These are phyloP conservation scores for Cyclospora cayetanensis DNA, from an alignment of 169 alveolate genomes.

Conservation along the genomic window DNA sequence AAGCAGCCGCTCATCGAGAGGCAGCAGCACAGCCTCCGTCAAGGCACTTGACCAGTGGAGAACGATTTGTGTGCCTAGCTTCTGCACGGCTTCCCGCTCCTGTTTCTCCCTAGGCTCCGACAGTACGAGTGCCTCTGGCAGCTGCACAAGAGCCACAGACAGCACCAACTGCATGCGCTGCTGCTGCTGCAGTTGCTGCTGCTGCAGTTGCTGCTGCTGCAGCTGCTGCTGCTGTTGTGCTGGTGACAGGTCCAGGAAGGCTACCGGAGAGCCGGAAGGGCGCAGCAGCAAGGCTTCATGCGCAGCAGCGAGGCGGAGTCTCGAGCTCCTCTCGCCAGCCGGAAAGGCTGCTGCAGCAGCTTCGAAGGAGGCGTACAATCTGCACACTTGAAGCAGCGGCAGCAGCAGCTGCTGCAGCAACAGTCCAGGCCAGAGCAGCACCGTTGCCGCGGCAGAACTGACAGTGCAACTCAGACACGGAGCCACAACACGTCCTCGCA, in stretches of 20 bases:
- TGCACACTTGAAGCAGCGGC: conserved; percentile 49
- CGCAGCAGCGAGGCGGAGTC: not conserved
- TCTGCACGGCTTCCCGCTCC: not conserved
- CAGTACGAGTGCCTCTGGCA: not conserved
- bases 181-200: conserved; percentile 8
- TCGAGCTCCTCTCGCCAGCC: not conserved
- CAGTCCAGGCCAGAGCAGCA: conserved; percentile 37
- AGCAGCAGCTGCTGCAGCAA: conserved; percentile 56
- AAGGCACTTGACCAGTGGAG: not conserved
- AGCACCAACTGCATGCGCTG: not conserved
- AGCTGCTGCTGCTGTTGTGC: conserved; percentile 13
- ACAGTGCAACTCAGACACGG: not conserved
- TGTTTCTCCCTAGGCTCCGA: not conserved
- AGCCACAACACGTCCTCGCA: not conserved
- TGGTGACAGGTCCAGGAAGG: not conserved
- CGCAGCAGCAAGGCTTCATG: not conserved
- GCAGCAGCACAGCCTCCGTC: not conserved
- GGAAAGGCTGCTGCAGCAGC: not conserved
- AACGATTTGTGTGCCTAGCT: not conserved
- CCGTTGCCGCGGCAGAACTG: conserved; percentile 15
- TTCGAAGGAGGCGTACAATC: not conserved
- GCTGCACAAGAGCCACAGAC: not conserved
- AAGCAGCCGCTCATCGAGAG: not conserved
- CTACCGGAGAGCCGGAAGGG: not conserved
- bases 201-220: conserved; percentile 54